phyloP scores from a whole-genome alignment of 306 rosid species.

The Gynostemma pentaphyllum region DNA sequence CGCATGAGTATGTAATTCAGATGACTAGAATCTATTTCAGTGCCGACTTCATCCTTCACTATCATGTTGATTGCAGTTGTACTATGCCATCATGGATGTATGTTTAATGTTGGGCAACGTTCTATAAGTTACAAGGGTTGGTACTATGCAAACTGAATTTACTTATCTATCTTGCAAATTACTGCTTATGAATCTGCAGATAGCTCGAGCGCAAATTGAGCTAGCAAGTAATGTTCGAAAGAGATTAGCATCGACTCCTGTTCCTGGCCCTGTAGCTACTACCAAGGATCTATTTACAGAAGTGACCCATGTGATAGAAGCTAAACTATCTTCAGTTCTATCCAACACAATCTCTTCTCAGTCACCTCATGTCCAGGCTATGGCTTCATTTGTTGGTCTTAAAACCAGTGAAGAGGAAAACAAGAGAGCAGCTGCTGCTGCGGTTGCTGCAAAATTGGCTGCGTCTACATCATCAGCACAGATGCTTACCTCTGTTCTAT shows the following conservation, averaged over 20 bases:
- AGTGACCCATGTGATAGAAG: conserved; percentile 24
- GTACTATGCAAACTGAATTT: neutral
- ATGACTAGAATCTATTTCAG: neutral
- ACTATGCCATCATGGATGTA: neutral
- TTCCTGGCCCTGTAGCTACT: conserved; percentile 10
- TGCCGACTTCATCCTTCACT: neutral
- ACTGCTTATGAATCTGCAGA: conserved; percentile 28
- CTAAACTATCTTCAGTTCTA: conserved; percentile 30
- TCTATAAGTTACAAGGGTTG: neutral
- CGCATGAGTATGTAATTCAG: neutral
- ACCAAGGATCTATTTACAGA: conserved; percentile 27
- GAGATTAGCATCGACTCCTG: conserved; percentile 19
- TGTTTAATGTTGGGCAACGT: neutral
- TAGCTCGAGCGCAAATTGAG: conserved; percentile 56
- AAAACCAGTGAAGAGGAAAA: conserved; percentile 62
- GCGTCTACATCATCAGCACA: conserved; percentile 92
- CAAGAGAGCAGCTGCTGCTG: conserved; percentile 77
- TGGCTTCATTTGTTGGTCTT: conserved; percentile 35
- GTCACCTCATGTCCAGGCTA: conserved; percentile 29
- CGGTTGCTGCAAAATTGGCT: conserved; percentile 86
- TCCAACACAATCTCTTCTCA: conserved; percentile 29
- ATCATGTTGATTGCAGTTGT: neutral
- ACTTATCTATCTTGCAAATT: neutral
- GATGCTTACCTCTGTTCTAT: conserved; percentile 78
- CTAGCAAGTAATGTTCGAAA: conserved; percentile 39